Conservation (phyloP, 169 alveolate genomes). For the Sarcocystis neurona region DNA sequence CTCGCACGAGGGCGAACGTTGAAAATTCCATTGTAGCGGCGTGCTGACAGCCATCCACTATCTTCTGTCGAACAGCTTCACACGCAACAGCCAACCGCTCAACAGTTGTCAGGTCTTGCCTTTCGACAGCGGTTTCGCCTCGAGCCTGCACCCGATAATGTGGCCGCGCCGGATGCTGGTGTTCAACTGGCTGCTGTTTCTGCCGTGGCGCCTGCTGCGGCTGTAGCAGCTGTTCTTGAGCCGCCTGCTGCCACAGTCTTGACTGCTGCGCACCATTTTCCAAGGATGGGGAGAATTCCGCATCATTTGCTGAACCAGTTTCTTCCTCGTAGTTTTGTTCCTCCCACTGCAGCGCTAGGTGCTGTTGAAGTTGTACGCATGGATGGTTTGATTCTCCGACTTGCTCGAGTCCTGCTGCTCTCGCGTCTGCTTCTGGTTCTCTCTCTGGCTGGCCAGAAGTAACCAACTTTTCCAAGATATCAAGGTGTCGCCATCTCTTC, state of each 20-base stretch:
- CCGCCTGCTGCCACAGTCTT: too few species aligned
- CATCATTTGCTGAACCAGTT: background rate
- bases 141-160: background rate
- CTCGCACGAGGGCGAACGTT: conserved; percentile 53
- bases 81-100: background rate
- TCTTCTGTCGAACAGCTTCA: conserved; percentile 27
- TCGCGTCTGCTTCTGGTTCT: too few species aligned
- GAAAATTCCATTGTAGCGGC: conserved; percentile 43
- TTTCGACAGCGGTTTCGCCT: background rate
- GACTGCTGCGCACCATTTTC: too few species aligned
- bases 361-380: too few species aligned
- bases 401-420: too few species aligned
- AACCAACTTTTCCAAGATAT: too few species aligned
- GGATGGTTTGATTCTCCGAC: too few species aligned
- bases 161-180: background rate
- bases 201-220: background rate
- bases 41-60: conserved; percentile 53
- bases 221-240: background rate
- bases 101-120: background rate
- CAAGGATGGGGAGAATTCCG: background rate
- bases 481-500: background rate
- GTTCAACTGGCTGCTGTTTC: background rate
- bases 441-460: too few species aligned
- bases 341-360: too few species aligned
- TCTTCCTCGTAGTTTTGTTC: background rate